Percentiles rank a stretch among this genome's conserved stretches.
Evolutionary conservation across 2,329 filamentous ascomycete genomes (phyloP).

Genomic region (Cladorrhinum sp.): DNA sequence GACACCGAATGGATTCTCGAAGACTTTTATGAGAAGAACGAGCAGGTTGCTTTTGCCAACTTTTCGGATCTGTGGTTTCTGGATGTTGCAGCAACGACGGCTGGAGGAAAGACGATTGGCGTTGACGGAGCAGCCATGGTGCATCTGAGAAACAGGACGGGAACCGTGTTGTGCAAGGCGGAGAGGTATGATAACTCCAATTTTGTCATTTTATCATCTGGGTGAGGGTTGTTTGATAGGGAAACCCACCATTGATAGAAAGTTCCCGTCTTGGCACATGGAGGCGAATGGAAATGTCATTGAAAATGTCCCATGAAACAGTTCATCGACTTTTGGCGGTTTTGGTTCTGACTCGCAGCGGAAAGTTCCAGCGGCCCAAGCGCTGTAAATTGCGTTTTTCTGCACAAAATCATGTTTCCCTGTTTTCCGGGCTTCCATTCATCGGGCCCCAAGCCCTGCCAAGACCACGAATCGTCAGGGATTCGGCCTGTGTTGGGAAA

Average conservation of each 20-base stretch:
- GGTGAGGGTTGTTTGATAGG: not conserved
- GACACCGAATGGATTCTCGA: constrained; percentile 35
- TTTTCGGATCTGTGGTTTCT: constrained; percentile 32
- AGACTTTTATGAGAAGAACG: constrained; percentile 27
- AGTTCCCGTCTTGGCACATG: not conserved
- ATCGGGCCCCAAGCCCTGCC: constrained; percentile 2
- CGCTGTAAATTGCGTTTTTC: not conserved
- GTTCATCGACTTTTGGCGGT: constrained; percentile 4
- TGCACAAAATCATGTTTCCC: not conserved
- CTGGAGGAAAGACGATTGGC: constrained; percentile 30
- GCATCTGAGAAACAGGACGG: constrained; percentile 19
- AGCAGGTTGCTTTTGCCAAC: constrained; percentile 29
- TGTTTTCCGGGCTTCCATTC: not conserved
- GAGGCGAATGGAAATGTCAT: not conserved
- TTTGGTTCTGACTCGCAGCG: constrained; percentile 3
- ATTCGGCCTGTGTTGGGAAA: too few relatives aligned
- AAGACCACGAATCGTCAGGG: not conserved
- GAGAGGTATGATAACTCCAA: constrained; percentile 24
- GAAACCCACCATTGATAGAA: not conserved
- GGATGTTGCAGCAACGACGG: constrained; percentile 24
- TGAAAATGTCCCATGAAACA: constrained; percentile 1
- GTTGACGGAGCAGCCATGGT: constrained; percentile 28
- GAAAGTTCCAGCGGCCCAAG: not conserved
- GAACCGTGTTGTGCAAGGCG: constrained; percentile 21
- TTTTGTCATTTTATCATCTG: constrained; percentile 19